Evolutionary conservation across 495 filamentous ascomycete genomes (phyloP).

Genomic region (Penicillium crystallinum): DNA sequence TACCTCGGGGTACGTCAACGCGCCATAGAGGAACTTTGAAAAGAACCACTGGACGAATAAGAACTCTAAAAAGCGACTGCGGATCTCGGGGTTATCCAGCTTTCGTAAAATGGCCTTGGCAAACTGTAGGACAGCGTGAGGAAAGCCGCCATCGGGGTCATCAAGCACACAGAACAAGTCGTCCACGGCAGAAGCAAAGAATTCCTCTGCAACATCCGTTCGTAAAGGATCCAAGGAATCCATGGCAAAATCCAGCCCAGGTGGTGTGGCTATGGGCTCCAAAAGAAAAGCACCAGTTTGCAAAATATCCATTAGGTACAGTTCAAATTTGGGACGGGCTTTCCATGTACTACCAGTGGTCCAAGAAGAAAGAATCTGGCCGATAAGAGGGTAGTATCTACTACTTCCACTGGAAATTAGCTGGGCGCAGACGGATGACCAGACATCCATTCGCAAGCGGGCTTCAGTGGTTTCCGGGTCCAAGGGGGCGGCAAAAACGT

Average conservation of each 20-base stretch:
- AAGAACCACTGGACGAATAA: conserved; percentile 91
- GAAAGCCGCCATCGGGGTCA: conserved; percentile 71
- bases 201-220: conserved; percentile 78
- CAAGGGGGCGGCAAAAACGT: conserved; percentile 64
- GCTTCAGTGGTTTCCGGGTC: conserved; percentile 78
- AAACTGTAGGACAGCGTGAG: conserved; percentile 74
- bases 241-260: conserved; percentile 35
- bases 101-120: conserved; percentile 76
- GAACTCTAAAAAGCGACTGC: conserved; percentile 68
- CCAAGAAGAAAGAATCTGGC: conserved; percentile 69
- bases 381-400: conserved; percentile 38
- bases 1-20: conserved; percentile 87
- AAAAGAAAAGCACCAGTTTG: conserved; percentile 88
- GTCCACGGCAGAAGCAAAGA: conserved; percentile 77
- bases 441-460: conserved; percentile 71
- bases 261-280: conserved; percentile 62
- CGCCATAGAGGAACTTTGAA: conserved; percentile 74
- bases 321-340: conserved; percentile 80
- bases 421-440: conserved; percentile 82
- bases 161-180: conserved; percentile 83
- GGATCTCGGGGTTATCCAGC: conserved; percentile 62
- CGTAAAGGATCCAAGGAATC: conserved; percentile 61
- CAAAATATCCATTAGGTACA: conserved; percentile 87
- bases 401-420: conserved; percentile 47
- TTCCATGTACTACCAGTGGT: conserved; percentile 83